phyloP scores from a whole-genome alignment of 1,139 yeast genomes.

The Blastobotrys elegans region DNA sequence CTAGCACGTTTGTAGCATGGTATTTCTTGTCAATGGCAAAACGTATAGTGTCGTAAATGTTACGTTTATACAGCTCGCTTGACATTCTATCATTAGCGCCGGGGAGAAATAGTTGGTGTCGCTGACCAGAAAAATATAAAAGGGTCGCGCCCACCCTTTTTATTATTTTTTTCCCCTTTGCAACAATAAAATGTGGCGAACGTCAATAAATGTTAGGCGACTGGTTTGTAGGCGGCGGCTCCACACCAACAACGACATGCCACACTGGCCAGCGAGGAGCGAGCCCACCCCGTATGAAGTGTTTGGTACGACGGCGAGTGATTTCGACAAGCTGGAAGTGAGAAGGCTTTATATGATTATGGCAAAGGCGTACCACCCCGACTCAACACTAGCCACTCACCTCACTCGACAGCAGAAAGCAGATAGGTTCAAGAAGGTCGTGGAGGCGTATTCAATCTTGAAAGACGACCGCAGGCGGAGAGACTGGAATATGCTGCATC shows the following conservation, averaged over 20 bases:
- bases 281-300: constrained; percentile 74
- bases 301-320: constrained; percentile 42
- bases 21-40: constrained; percentile 66
- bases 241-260: not conserved
- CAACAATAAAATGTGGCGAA: no score
- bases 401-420: constrained; percentile 21
- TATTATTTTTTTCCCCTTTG: no score
- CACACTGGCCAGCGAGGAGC: constrained; percentile 12
- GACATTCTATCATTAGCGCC: not conserved
- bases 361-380: constrained; percentile 88
- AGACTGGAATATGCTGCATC: constrained; percentile 24
- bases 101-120: not conserved
- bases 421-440: constrained; percentile 62
- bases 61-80: constrained; percentile 12
- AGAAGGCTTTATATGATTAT: constrained; percentile 55
- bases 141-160: no score
- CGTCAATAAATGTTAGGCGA: no score
- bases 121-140: not conserved
- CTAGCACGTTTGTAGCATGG: constrained; percentile 54
- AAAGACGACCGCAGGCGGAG: constrained; percentile 49
- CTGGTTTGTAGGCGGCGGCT: no score
- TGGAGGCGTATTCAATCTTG: constrained; percentile 69
- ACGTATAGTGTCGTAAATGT: constrained; percentile 22
- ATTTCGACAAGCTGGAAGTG: constrained; percentile 41
- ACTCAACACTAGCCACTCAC: constrained; percentile 31